Conservation (phyloP, 345 rosid genomes). For the Psidium friedrichsthalianum region DNA sequence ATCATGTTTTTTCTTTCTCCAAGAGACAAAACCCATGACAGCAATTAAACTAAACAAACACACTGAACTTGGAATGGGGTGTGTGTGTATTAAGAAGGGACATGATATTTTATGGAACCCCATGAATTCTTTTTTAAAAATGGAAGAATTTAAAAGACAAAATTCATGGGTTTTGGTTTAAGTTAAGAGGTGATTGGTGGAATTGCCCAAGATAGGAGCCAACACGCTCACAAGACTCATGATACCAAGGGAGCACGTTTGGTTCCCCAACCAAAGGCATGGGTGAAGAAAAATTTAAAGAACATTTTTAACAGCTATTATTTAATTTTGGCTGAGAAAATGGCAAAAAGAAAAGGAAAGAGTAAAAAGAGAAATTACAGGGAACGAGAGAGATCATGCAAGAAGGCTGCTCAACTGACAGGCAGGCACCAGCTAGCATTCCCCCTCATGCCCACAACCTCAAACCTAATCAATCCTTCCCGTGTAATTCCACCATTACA, state of each 20-base stretch:
- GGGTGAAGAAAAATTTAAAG: background rate
- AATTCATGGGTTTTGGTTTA: background rate
- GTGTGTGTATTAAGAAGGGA: background rate
- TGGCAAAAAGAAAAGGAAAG: background rate
- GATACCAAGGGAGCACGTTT: slow-evolving; percentile 52
- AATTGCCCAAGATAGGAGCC: slow-evolving; percentile 12
- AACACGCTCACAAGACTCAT: slow-evolving; percentile 24
- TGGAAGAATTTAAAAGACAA: background rate
- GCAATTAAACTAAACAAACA: background rate
- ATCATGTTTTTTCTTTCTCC: background rate
- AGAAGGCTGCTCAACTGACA: slow-evolving; percentile 91
- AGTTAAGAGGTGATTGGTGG: slow-evolving; percentile 6
- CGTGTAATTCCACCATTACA: slow-evolving; percentile 19
- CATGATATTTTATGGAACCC: background rate
- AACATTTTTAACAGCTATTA: background rate
- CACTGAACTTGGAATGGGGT: background rate
- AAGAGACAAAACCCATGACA: background rate
- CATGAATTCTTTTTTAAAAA: background rate
- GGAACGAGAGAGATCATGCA: slow-evolving; percentile 53
- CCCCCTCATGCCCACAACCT: slow-evolving; percentile 32
- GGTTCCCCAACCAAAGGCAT: slow-evolving; percentile 13
- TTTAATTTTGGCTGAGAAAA: background rate
- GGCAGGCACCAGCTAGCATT: slow-evolving; percentile 81
- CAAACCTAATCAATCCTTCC: slow-evolving; percentile 35
- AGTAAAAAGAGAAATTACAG: background rate